Conservation (phyloP, 768 basidiomycete species). For the Ramaria sp. region DNA sequence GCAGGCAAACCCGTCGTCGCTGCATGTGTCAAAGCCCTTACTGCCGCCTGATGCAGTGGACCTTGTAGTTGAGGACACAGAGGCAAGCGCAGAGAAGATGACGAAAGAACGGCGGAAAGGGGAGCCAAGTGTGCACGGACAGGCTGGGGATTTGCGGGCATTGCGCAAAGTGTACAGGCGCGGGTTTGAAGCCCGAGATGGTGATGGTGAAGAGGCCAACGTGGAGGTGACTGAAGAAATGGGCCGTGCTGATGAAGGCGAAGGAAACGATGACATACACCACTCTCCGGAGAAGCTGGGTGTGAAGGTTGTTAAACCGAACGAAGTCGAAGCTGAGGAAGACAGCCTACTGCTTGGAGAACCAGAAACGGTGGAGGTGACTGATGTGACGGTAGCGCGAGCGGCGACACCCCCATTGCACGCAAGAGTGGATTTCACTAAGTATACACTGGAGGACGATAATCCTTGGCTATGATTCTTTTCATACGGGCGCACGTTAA, state of each 20-base stretch:
- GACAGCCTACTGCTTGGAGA: background rate
- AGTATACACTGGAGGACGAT: conserved; percentile 29
- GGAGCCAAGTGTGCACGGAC: conserved; percentile 36
- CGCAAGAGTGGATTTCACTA: conserved; percentile 19
- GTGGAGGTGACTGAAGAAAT: conserved; percentile 63
- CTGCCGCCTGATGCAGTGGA: conserved; percentile 77
- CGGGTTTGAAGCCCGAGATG: conserved; percentile 30
- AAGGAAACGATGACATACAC: conserved; percentile 53
- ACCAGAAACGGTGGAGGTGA: conserved; percentile 11
- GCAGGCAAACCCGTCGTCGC: conserved; percentile 1
- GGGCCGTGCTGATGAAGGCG: conserved; percentile 56
- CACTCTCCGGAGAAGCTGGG: background rate
- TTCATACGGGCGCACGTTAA: background rate
- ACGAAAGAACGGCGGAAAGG: conserved; percentile 48
- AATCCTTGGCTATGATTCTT: conserved; percentile 46
- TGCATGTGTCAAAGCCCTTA: conserved; percentile 14
- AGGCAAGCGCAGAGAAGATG: conserved; percentile 43
- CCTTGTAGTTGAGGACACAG: conserved; percentile 63
- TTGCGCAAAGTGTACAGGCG: conserved; percentile 44
- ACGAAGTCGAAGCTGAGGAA: conserved; percentile 6
- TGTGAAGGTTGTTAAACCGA: background rate
- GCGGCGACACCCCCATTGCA: conserved; percentile 36
- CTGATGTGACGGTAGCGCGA: conserved; percentile 22
- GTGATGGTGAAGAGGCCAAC: conserved; percentile 45
- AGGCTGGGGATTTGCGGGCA: conserved; percentile 17